A percentile compares a stretch with the other conserved stretches of the same genome.
Conservation (phyloP, 1,284 basidiomycete genomes). For the Lentinula novae-zelandiae region DNA sequence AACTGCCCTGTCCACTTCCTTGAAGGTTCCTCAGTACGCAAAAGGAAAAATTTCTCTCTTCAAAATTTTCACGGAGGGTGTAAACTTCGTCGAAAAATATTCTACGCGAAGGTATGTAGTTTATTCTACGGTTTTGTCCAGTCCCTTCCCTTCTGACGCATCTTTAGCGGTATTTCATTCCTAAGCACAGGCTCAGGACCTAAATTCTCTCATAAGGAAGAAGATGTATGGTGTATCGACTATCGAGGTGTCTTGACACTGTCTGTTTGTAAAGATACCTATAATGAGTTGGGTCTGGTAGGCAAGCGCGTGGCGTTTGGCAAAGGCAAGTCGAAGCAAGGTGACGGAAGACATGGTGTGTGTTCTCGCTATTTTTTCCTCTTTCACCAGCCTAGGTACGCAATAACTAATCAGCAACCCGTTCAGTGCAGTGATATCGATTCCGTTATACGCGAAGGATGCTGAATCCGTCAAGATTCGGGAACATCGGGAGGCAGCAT, state of each 20-base stretch:
- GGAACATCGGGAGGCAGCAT: slow-evolving; percentile 29
- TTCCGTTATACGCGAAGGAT: slow-evolving; percentile 34
- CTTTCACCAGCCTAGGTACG: neutral
- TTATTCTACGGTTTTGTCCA: neutral
- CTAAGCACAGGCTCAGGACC: slow-evolving; percentile 4
- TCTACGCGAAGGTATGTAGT: neutral
- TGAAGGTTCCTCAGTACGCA: slow-evolving; percentile 7
- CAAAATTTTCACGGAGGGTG: neutral
- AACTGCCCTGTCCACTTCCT: neutral
- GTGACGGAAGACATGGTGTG: slow-evolving; percentile 39
- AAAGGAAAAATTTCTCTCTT: slow-evolving; percentile 5
- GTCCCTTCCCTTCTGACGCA: neutral
- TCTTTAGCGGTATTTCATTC: slow-evolving; percentile 5
- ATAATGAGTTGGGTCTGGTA: slow-evolving; percentile 12
- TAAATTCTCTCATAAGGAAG: slow-evolving; percentile 4
- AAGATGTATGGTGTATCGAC: slow-evolving; percentile 17
- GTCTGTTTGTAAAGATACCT: slow-evolving; percentile 14
- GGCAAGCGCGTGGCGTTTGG: slow-evolving; percentile 12
- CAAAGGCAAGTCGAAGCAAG: slow-evolving; percentile 12
- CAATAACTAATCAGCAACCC: slow-evolving; percentile 8
- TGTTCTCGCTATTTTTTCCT: slow-evolving; percentile 20
- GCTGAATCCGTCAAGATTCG: slow-evolving; percentile 28
- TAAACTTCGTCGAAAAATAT: neutral
- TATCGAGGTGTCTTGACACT: slow-evolving; percentile 13
- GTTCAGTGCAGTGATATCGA: slow-evolving; percentile 36